Base-by-base conservation (phyloP, 352 stramenopile species). In the Phytopythium aichiense region DNA sequence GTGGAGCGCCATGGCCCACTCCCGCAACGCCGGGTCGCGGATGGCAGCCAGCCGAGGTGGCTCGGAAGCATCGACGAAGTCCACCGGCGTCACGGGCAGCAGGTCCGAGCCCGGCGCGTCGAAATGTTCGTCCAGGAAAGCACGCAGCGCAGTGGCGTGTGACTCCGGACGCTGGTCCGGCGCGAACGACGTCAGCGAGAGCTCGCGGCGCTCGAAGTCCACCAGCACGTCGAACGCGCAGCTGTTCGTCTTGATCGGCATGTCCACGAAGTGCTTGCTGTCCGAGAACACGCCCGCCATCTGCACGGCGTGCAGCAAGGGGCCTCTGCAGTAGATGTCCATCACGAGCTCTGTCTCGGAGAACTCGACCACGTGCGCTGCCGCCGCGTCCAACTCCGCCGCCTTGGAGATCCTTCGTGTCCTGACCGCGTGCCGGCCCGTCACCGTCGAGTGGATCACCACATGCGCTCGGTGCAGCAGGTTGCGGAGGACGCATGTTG, bases 181-280 rank as follows among this genome's bases (percentile, higher is more conserved):
- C 30, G 50, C 68, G 51, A 79, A 90, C 23, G 85, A 73, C 31
- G 77, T 90, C 71, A 82, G 76, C 11, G 77, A 70, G 38, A 92
- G 67, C 30, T 65, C 65, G 13, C 74, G 74, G 15, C 73, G 67
- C 56, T 88, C 59, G 48, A 94, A 94, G 58, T 91, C 82, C 30
- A 89, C 55, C 23, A 89, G 71, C 52, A 93, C 85, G 20, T 89
- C 64, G 56, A 87, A 88, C 6, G 76, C 71, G 48, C 73, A 89
- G 53, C 72, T 91, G 67, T 91, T 92, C 11, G 66, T 38, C 66
- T 90, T 92, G 69, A 98, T 87, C 6, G 92, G 91, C 91, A 97
- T 97, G 66, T 97, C 91, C 5, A 98, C 92, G 63, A 98, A 98
- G 61, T 94, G 84, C 62, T 98, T 98, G 72, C 79, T 91, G 77